These are phyloP conservation scores for Agastache rugosa DNA, from an alignment of 257 asterid genomes.

Conservation along the genomic window DNA sequence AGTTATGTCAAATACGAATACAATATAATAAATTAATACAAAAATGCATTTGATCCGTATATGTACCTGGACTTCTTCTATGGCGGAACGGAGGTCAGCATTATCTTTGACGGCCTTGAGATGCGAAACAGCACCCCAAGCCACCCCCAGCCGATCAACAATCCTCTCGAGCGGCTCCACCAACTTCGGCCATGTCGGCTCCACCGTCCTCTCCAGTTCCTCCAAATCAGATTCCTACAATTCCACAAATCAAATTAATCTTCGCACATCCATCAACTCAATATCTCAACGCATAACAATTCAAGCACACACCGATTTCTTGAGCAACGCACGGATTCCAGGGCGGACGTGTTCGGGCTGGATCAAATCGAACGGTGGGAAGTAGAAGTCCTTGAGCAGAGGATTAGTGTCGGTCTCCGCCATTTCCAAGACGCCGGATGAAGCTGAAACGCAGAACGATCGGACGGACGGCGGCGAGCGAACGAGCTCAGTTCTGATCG, in stretches of 20 bases:
- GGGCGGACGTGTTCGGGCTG: conserved; percentile 87
- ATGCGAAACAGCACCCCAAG: conserved; percentile 96
- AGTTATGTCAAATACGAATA: background rate
- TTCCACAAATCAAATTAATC: conserved; percentile 29
- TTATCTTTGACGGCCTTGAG: conserved; percentile 89
- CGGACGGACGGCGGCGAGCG: conserved; percentile 40
- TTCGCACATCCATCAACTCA: conserved; percentile 7
- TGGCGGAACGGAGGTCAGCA: conserved; percentile 88
- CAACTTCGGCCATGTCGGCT: conserved; percentile 91
- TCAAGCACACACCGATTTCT: conserved; percentile 57
- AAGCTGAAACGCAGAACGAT: conserved; percentile 49
- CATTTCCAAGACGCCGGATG: conserved; percentile 37
- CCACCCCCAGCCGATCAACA: conserved; percentile 68
- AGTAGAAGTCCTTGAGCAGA: conserved; percentile 71
- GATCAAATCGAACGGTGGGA: conserved; percentile 87
- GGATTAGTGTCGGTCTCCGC: conserved; percentile 60
- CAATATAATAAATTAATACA: conserved; percentile 5
- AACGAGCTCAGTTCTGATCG: conserved; percentile 19
- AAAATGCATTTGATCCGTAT: conserved; percentile 6
- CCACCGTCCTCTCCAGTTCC: conserved; percentile 86
- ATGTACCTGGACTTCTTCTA: conserved; percentile 97
- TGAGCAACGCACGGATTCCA: conserved; percentile 80
- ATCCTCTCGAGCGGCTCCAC: conserved; percentile 97
- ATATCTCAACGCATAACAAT: conserved; percentile 4
- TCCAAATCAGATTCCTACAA: conserved; percentile 76